These are phyloP conservation scores for Podospora conica DNA, from an alignment of 495 filamentous ascomycete species.

Conservation along the genomic window DNA sequence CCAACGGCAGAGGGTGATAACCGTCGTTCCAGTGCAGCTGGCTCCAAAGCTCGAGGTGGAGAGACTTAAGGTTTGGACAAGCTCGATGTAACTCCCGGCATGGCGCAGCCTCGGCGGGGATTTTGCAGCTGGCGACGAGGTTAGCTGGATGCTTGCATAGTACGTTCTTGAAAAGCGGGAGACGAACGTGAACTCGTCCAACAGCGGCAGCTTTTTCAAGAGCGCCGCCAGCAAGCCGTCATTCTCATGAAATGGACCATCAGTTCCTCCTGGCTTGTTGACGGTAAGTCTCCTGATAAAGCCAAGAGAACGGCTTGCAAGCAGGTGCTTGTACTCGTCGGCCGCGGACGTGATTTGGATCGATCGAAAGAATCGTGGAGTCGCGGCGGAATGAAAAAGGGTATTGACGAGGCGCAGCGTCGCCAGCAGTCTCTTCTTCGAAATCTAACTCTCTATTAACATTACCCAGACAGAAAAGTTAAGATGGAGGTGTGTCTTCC, in stretches of 20 bases:
- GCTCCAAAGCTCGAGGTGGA: not conserved
- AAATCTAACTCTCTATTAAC: not conserved
- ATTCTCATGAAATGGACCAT: not conserved
- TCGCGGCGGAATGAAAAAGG: not conserved
- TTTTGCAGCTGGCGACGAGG: not conserved
- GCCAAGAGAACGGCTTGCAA: not conserved
- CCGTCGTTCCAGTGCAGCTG: too few relatives aligned
- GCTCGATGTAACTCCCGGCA: not conserved
- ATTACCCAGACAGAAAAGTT: not conserved
- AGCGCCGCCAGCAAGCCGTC: not conserved
- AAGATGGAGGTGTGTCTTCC: not conserved
- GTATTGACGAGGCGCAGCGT: not conserved
- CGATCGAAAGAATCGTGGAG: not conserved
- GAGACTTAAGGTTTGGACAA: not conserved
- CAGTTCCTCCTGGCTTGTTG: not conserved
- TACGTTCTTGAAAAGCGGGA: not conserved
- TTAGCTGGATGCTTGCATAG: not conserved
- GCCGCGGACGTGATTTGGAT: not conserved
- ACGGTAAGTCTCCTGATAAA: not conserved
- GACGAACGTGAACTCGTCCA: not conserved
- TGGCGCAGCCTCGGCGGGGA: not conserved
- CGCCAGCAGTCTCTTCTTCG: not conserved
- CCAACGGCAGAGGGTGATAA: not conserved
- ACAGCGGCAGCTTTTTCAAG: not conserved
- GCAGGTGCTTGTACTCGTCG: not conserved